phyloP scores from a whole-genome alignment of 805 yeast genomes.

The Cyberlindnera xylosilytica region DNA sequence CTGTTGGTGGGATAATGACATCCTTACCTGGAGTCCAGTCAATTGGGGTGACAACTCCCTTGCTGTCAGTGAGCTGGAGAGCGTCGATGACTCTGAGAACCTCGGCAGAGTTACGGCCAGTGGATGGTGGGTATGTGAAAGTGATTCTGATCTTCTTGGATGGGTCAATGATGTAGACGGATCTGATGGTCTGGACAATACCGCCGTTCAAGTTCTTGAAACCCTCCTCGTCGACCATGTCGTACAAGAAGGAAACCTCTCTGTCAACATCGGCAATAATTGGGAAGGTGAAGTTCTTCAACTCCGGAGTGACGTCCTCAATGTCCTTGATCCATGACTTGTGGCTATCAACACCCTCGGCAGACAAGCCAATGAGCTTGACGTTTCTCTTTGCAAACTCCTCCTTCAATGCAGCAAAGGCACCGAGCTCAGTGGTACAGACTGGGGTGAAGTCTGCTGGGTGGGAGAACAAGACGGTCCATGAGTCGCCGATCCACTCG shows the following conservation, averaged over 20 bases:
- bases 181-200: conserved; percentile 82
- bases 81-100: conserved; percentile 89
- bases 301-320: conserved; percentile 70
- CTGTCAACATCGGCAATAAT: conserved; percentile 85
- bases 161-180: conserved; percentile 91
- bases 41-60: conserved; percentile 86
- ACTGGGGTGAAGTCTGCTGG: conserved; percentile 98
- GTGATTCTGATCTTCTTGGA: conserved; percentile 82
- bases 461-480: conserved; percentile 90
- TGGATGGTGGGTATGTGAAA: conserved; percentile 87
- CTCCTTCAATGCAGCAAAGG: conserved; percentile 84
- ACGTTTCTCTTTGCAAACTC: conserved; percentile 83
- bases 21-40: conserved; percentile 90
- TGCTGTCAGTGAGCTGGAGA: conserved; percentile 77
- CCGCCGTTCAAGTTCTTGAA: conserved; percentile 72
- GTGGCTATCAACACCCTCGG: conserved; percentile 79
- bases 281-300: conserved; percentile 79
- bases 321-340: conserved; percentile 87
- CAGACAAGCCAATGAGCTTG: conserved; percentile 87
- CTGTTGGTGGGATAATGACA: conserved; percentile 87
- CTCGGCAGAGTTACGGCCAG: conserved; percentile 93
- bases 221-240: conserved; percentile 86
- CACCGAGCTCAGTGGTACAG: conserved; percentile 95
- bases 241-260: conserved; percentile 79
- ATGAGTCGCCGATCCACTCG: conserved; percentile 77